Conservation (phyloP, 1,284 basidiomycete genomes). For the Cerioporus squamosus region DNA sequence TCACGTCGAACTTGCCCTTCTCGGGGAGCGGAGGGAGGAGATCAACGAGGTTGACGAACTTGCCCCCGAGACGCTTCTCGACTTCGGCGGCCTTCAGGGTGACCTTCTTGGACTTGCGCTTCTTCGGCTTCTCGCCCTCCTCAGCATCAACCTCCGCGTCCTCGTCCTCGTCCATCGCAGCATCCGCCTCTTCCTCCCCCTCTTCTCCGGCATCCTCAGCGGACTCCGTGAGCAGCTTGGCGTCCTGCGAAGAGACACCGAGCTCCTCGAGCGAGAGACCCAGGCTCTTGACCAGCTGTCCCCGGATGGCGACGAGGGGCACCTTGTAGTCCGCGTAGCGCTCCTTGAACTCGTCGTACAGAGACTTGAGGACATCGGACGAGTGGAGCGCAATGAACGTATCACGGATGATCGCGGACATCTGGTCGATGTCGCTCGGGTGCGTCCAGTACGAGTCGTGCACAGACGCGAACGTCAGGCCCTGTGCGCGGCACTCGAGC, state of each 20-base stretch:
- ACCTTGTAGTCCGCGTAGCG: constrained; percentile 81
- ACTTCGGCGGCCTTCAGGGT: constrained; percentile 30
- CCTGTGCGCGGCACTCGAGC: constrained; percentile 79
- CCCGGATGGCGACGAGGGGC: constrained; percentile 60
- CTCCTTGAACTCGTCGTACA: constrained; percentile 73
- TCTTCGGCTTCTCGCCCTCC: constrained; percentile 14
- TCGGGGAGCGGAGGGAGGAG: constrained; percentile 84
- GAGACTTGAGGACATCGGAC: constrained; percentile 76
- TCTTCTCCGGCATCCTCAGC: constrained; percentile 10
- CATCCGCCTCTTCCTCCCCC: constrained; percentile 5
- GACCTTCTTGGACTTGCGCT: constrained; percentile 3
- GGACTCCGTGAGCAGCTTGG: constrained; percentile 20
- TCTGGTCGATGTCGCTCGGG: constrained; percentile 84
- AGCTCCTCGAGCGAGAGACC: constrained; percentile 10
- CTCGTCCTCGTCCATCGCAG: constrained; percentile 20
- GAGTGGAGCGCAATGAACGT: constrained; percentile 94
- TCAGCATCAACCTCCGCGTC: constrained; percentile 26
- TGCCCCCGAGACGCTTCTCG: constrained; percentile 33
- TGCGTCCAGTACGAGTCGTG: constrained; percentile 99
- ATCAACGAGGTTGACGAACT: constrained; percentile 80
- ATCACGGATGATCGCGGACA: constrained; percentile 91
- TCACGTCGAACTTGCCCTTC: constrained; percentile 90
- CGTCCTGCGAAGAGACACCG: constrained; percentile 8
- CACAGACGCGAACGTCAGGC: constrained; percentile 90
- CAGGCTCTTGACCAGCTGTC: constrained; percentile 43